phyloP scores from a whole-genome alignment of 495 filamentous ascomycete species.

The Rostrohypoxylon terebratum region DNA sequence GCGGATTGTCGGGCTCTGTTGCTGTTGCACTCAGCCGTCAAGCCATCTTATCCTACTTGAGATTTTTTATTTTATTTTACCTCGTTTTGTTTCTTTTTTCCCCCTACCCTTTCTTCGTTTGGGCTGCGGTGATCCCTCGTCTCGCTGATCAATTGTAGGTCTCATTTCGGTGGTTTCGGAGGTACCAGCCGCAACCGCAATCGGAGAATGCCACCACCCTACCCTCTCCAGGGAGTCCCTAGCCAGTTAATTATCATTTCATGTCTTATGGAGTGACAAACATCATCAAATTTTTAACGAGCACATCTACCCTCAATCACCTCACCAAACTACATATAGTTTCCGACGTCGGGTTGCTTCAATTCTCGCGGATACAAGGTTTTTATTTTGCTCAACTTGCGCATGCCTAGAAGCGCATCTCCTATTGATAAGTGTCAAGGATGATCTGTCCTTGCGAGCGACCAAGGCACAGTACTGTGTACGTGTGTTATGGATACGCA shows the following conservation, averaged over 20 bases:
- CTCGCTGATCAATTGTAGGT: constrained; percentile 45
- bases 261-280: constrained; percentile 19
- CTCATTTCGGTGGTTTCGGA: constrained; percentile 54
- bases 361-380: background rate
- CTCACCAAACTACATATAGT: constrained; percentile 12
- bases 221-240: background rate
- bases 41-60: constrained; percentile 8
- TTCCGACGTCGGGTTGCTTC: background rate
- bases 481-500: background rate
- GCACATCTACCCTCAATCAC: background rate
- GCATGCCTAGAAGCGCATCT: background rate
- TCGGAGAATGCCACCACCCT: constrained; percentile 41
- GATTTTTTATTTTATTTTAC: constrained; percentile 35
- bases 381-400: constrained; percentile 4
- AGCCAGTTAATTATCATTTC: constrained; percentile 4
- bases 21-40: constrained; percentile 37
- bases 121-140: constrained; percentile 46
- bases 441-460: background rate
- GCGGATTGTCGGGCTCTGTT: constrained; percentile 38
- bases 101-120: constrained; percentile 35
- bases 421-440: background rate
- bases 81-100: constrained; percentile 25
- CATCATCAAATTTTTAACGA: constrained; percentile 13
- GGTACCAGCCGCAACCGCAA: constrained; percentile 45
- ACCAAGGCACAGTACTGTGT: background rate